Conservation (phyloP, 148 eudicot genomes). For the Rhododendron williamsianum region DNA sequence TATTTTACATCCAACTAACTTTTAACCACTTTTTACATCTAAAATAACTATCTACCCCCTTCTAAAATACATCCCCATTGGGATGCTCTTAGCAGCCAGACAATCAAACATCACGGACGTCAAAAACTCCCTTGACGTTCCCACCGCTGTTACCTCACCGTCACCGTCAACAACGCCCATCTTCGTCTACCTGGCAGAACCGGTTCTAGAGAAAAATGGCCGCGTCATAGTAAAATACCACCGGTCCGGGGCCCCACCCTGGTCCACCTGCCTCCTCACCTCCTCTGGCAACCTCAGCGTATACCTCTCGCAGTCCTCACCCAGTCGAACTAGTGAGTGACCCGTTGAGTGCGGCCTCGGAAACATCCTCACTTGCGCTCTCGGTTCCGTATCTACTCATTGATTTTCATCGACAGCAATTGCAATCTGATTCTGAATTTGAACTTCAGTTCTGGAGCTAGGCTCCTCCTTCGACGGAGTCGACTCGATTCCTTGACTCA, state of each 20-base stretch:
- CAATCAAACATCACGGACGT: no score
- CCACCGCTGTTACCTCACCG: no score
- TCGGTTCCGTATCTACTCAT: slow-evolving; percentile 5
- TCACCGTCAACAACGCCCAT: neutral
- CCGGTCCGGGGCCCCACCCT: neutral
- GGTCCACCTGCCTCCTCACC: neutral
- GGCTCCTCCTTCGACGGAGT: neutral
- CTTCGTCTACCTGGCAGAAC: neutral
- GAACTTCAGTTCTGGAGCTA: neutral
- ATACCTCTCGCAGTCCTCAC: slow-evolving; percentile 22
- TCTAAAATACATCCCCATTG: no score
- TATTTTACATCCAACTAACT: no score
- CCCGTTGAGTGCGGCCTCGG: slow-evolving; percentile 40
- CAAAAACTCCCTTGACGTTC: no score
- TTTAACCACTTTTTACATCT: no score
- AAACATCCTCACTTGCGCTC: neutral
- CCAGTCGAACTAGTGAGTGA: slow-evolving; percentile 29
- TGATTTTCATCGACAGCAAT: neutral
- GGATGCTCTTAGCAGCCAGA: no score
- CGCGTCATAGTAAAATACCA: neutral
- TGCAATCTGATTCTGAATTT: neutral
- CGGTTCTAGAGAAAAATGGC: slow-evolving; percentile 8
- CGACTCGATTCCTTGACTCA: neutral
- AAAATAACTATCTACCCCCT: no score
- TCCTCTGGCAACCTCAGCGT: neutral